Base-by-base conservation (phyloP, 2,329 filamentous ascomycete genomes). In the Davidsoniella neocaledoniae region DNA sequence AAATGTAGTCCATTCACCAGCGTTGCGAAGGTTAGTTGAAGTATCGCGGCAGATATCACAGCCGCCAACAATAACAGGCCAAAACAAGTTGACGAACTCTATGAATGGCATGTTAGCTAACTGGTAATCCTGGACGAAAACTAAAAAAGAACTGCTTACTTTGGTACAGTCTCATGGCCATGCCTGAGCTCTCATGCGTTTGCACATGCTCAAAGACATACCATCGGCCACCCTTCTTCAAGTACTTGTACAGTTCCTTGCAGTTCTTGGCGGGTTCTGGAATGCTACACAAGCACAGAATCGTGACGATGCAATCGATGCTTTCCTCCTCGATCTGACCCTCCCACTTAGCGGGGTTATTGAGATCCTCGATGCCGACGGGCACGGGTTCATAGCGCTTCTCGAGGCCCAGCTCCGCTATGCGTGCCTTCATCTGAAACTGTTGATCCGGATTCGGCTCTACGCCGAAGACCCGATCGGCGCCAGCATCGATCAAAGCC, bases 271-370 rank as follows among this genome's bases (percentile, higher is more conserved):
- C 64, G 3, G 75, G 76, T 2, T 76, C 70, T 0, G 78, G 78
- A 46, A 81, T 78, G 56, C 73, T 75, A 65, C 77, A 82, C 29
- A 81, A 65, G 49, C 76, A 79, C 49, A 80, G 64, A 23, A 81
- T 63, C 2, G 74, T 72, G 43, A 81, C 73, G 51, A 81, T 72
- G 59, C 71, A 74, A 56, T 78, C 74, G 16, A 77, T 66, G 46
- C 67, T 73, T 17, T 64, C 76, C 39, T 65, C 65, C 47, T 68
- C 61, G 10, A 81, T 66, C 26, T 64, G 64, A 2, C 68, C 70
- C 6, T 61, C 60, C 67, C 68, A 71, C 23, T 63, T 62, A 2
- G 60, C 57, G 2, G 60, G 52, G 29, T 67, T 58, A 54, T 63
- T 57, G 49, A 82, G 63, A 48, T 74, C 69, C 62, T 83, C 71